Percentiles rank a stretch among this genome's conserved stretches.
These are phyloP conservation scores for Acanthamoeba divionensis DNA, from an alignment of 208 protist species.

Conservation along the genomic window DNA sequence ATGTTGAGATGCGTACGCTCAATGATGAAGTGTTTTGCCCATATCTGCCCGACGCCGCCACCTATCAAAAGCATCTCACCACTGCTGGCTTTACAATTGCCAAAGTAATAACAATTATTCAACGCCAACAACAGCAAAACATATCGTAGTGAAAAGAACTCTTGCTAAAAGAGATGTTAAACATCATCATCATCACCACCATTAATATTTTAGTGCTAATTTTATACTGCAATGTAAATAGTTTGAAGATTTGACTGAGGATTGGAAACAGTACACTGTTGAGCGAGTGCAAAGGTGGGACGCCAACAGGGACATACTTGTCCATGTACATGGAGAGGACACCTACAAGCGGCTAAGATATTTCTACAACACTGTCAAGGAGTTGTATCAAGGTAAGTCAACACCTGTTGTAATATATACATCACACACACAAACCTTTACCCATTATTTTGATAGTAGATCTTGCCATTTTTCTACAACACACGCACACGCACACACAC, in stretches of 20 bases:
- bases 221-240: background rate
- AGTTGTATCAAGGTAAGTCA: conserved; percentile 50
- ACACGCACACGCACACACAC: no score
- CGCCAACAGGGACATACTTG: background rate
- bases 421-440: no score
- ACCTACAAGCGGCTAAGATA: conserved; percentile 44
- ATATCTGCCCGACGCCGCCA: conserved; percentile 7
- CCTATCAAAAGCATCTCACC: conserved; percentile 15
- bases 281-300: conserved; percentile 50
- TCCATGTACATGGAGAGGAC: conserved; percentile 52
- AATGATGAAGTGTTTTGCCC: conserved; percentile 40
- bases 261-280: conserved; percentile 35
- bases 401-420: background rate
- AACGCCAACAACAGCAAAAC: no score
- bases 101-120: background rate
- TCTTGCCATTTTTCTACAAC: no score
- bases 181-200: no score
- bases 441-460: no score
- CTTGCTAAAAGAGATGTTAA: no score
- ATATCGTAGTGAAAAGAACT: no score
- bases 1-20: background rate
- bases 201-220: conserved; percentile 1
- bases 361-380: conserved; percentile 49
- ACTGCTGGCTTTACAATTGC: conserved; percentile 41
- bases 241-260: conserved; percentile 54